Evolutionary conservation across 2,329 filamentous ascomycete genomes (phyloP).

Genomic region (Ophiostoma montium): DNA sequence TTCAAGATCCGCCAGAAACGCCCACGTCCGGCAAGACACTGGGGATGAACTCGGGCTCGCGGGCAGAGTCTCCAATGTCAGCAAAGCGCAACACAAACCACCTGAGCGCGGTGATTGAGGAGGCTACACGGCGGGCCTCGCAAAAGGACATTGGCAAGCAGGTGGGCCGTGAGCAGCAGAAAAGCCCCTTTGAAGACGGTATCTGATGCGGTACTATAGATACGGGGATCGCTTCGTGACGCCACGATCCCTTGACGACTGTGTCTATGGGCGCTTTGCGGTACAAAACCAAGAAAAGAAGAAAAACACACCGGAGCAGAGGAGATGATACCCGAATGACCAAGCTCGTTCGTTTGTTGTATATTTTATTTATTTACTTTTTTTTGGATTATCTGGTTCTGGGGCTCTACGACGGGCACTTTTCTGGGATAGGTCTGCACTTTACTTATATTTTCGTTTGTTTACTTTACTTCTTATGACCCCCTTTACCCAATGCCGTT

Average conservation of each 20-base stretch:
- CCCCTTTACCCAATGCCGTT: not conserved
- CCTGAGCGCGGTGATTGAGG: constrained; percentile 42
- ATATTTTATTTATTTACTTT: not conserved
- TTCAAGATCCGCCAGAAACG: constrained; percentile 36
- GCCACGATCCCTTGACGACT: not conserved
- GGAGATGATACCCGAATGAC: not conserved
- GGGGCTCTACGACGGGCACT: not conserved
- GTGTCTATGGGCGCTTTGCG: not conserved
- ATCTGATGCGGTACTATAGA: constrained; percentile 14
- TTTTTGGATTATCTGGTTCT: not conserved
- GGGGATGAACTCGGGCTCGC: not conserved
- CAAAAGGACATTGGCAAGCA: constrained; percentile 21
- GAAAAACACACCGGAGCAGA: not conserved
- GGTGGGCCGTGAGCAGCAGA: constrained; percentile 18
- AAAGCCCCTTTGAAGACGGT: constrained; percentile 43
- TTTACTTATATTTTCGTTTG: not conserved
- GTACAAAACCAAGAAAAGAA: not conserved
- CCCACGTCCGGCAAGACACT: not conserved
- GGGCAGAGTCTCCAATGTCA: constrained; percentile 11
- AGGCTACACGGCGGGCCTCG: constrained; percentile 29
- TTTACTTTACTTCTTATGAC: not conserved
- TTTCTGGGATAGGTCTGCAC: not conserved
- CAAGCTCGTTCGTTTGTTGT: not conserved
- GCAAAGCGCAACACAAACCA: constrained; percentile 28
- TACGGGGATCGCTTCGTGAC: not conserved